Base-by-base conservation (phyloP, 768 basidiomycete species). In the Sporobolomyces pararoseus region DNA sequence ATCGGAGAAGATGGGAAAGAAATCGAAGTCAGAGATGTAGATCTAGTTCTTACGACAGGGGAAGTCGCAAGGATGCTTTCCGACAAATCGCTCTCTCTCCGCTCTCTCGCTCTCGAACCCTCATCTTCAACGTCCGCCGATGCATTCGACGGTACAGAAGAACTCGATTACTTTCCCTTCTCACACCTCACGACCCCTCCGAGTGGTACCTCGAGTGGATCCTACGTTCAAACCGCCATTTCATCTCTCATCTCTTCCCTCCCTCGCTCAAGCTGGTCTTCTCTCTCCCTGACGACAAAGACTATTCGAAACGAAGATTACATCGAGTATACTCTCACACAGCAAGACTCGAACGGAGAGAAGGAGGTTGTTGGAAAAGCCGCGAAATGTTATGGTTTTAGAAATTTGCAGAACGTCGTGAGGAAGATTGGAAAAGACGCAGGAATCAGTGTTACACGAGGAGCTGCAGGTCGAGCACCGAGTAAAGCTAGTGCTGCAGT, bases 11-110 rank as follows among this genome's bases (percentile, higher is more conserved):
- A 32, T 23, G 59, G 46, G 29, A 67, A 88, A 12, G 74, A 85
- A 2, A 88, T 91, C 79, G 83, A 87, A 46, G 92, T 91, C 14
- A 83, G 94, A 63, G 95, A 98, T 75, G 91, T 97, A 52, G 96
- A 98, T 80, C 96, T 94, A 78, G 96, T 99, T 31, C 85, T 98
- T 71, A 97, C 96, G 17, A 98, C 96, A 0, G 95, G 92, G 37
- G 96, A 98, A 79, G 84, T 98, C 50, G 88, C 91, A 72, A 78
- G 88, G 21, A 85, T 99, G 72, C 87, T 97, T 83, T 83, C 82
- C 12, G 91, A 93, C 73, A 87, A 88, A 75, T 85, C 83, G 31
- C 90, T 91, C 85, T 89, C 94, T 75, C 82, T 93, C 9, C 85
- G 84, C 73, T 4, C 82, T 86, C 14, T 85, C 88, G 17, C 81